Evolutionary conservation across 441 rosid species (phyloP).

Genomic region (Metrosideros polymorpha): DNA sequence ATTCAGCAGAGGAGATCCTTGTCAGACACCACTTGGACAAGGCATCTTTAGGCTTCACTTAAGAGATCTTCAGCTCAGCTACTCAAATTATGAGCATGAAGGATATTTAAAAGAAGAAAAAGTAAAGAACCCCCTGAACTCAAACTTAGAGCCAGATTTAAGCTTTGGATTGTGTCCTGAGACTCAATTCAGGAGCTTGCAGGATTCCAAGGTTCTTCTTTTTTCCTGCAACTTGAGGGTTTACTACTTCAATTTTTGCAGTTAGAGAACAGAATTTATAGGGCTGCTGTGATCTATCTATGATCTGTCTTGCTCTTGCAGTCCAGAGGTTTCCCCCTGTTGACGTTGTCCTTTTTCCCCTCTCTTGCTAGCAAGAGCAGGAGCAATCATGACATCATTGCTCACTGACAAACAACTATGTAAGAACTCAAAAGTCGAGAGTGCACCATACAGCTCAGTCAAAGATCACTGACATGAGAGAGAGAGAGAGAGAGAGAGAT

Average conservation of each 20-base stretch:
- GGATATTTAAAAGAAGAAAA: neutral
- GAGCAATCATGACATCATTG: neutral
- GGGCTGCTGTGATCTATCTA: neutral
- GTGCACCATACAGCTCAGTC: neutral
- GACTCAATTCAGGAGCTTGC: neutral
- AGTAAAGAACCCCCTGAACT: neutral
- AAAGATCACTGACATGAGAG: neutral
- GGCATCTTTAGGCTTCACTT: neutral
- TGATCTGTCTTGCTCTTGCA: neutral
- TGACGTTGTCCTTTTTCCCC: neutral
- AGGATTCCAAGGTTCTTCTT: neutral
- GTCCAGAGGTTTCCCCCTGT: neutral
- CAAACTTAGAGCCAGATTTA: neutral
- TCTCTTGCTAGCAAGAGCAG: neutral
- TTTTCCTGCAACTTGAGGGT: neutral
- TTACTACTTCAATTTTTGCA: neutral
- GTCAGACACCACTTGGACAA: neutral
- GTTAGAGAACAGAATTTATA: neutral
- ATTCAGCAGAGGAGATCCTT: neutral
- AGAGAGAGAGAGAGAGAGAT: conserved; percentile 4
- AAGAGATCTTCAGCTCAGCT: neutral
- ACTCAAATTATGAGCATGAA: neutral
- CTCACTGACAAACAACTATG: neutral
- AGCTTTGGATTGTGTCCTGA: neutral
- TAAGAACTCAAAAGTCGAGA: neutral